Percentiles rank a stretch among this genome's conserved stretches.
Evolutionary conservation across 768 basidiomycete genomes (phyloP).

Genomic region (Thelephora aurantiotincta): DNA sequence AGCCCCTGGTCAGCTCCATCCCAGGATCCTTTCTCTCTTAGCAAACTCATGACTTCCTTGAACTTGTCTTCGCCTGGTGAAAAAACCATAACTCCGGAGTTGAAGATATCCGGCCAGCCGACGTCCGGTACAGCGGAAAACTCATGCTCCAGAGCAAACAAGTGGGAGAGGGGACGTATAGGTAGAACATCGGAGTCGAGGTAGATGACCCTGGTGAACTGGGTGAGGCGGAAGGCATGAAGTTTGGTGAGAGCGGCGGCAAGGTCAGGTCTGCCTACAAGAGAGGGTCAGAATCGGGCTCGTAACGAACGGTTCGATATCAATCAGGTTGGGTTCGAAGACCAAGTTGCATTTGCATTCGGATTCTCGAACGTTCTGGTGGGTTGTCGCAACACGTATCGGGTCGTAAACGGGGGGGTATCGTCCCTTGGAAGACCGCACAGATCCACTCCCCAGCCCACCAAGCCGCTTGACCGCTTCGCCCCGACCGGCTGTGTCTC

Average conservation of each 20-base stretch:
- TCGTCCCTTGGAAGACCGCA: too few species aligned
- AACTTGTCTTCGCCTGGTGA: conserved; percentile 78
- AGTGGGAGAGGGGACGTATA: conserved; percentile 76
- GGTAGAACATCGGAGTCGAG: conserved; percentile 89
- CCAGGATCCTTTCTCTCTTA: conserved; percentile 77
- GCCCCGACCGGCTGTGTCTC: too few species aligned
- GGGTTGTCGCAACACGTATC: too few species aligned
- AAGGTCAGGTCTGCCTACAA: conserved; percentile 83
- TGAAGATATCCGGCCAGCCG: conserved; percentile 99
- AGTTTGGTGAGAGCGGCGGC: conserved; percentile 90
- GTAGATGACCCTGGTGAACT: conserved; percentile 78
- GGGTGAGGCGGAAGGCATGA: conserved; percentile 85
- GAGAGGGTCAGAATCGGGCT: not conserved
- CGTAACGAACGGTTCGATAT: too few species aligned
- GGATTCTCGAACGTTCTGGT: too few species aligned
- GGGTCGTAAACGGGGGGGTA: too few species aligned
- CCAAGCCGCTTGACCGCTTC: too few species aligned
- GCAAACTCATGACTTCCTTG: conserved; percentile 49
- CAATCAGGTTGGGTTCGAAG: too few species aligned
- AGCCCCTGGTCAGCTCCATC: conserved; percentile 99
- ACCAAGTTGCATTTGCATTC: too few species aligned
- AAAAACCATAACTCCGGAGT: conserved; percentile 89
- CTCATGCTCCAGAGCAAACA: conserved; percentile 71
- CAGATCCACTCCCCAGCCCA: too few species aligned
- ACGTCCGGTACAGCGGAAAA: conserved; percentile 94